Base-by-base conservation (phyloP, 2,329 filamentous ascomycete species). In the Aspergillus tanneri region DNA sequence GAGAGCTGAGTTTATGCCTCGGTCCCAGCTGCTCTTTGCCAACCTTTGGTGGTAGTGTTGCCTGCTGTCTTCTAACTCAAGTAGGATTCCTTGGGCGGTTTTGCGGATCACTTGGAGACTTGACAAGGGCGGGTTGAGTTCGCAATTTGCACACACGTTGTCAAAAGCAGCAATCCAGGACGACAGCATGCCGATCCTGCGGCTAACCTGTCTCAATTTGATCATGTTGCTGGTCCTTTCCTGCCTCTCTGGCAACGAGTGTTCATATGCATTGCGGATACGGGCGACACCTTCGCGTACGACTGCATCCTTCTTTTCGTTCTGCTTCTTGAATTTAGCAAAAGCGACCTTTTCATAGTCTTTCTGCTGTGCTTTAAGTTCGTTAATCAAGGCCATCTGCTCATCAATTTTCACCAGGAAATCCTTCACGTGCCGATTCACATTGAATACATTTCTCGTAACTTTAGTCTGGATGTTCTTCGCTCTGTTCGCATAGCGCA, bases 401-500 rank as follows among this genome's bases (percentile, higher is more conserved):
- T 99, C 93, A 65, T 99, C 92, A 62, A 99, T 99, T 79, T 97
- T 97, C 76, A 96, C 93, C 67, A 99, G 74, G 73, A 96, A 99
- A 71, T 99, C 93, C 76, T 99, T 99, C 63, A 99, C 93, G 72
- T 99, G 93, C 53, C 93, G 87, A 69, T 99, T 96, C 55, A 99
- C 93, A 68, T 99, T 99, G 75, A 95, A 99, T 19, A 97, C 91
- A 66, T 99, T 99, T 63, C 91, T 85, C n/a, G 93, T 96, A 48
- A 96, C 90, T 78, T 99, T 99, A 50, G 93, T 99, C 74, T 97
- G 95, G 66, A 99, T 99, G 64, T 99, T 99, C 81, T 99, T 99
- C 50, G 93, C 93, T 58, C 93, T 82, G 70, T 99, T 97, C 41
- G 93, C 93, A 64, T 99, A 99, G 61, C 95, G 88, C 14, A 99